Evolutionary conservation across 768 basidiomycete species (phyloP).

Genomic region (Candolleomyces eurysporus): DNA sequence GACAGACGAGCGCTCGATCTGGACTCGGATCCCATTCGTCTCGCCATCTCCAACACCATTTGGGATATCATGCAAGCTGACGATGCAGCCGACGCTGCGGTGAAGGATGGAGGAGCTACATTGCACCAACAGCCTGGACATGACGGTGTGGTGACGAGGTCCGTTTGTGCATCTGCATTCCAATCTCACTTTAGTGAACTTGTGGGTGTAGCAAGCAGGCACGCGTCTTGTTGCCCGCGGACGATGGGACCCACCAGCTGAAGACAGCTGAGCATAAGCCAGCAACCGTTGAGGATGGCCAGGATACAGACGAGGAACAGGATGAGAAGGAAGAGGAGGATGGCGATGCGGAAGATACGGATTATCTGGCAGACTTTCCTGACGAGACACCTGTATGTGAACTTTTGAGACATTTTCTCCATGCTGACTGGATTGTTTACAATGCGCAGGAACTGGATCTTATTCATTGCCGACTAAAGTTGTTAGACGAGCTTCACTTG

Average conservation of each 20-base stretch:
- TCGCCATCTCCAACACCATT: not conserved
- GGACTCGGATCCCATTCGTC: not conserved
- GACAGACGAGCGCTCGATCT: not conserved
- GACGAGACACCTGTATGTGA: constrained; percentile 76
- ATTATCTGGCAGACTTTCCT: constrained; percentile 75
- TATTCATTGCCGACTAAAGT: constrained; percentile 72
- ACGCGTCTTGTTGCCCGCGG: not conserved
- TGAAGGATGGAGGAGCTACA: too few species aligned
- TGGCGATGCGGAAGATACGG: constrained; percentile 49
- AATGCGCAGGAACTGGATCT: constrained; percentile 77
- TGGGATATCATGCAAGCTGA: not conserved
- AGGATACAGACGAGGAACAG: constrained; percentile 32
- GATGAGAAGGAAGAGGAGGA: constrained; percentile 44
- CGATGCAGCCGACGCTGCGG: too few species aligned
- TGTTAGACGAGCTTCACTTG: constrained; percentile 65
- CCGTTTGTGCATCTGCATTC: not conserved
- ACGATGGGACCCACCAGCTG: not conserved
- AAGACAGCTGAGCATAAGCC: not conserved
- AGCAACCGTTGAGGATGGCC: not conserved
- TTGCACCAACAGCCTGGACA: too few species aligned
- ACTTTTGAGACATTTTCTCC: not conserved
- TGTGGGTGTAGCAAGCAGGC: not conserved
- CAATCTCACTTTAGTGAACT: not conserved
- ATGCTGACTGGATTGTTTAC: constrained; percentile 9
- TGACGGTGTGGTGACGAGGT: too few species aligned